A percentile compares a stretch with the other conserved stretches of the same genome.
Evolutionary conservation across 352 stramenopile species (phyloP).

Genomic region (Pythium myriotylum): DNA sequence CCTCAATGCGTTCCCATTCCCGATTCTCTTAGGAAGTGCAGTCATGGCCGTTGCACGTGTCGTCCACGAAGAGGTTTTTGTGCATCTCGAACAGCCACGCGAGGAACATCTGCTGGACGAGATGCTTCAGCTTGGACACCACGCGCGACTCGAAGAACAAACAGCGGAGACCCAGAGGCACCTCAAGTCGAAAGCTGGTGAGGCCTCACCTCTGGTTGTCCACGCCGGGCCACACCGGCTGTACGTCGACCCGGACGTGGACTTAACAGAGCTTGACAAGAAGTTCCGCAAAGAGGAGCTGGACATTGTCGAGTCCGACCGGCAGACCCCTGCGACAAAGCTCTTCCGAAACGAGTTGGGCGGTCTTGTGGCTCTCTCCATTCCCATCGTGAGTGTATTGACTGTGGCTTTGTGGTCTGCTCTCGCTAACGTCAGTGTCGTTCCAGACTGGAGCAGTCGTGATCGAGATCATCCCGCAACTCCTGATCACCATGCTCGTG

Average conservation of each 20-base stretch:
- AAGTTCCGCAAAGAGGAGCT: slow-evolving; percentile 4
- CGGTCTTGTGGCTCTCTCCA: slow-evolving; percentile 9
- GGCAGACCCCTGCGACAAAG: not conserved
- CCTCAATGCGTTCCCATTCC: too few species aligned
- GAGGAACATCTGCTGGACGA: not conserved
- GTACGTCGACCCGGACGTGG: slow-evolving; percentile 4
- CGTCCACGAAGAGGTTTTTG: not conserved
- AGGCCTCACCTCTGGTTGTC: slow-evolving; percentile 7
- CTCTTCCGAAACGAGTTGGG: slow-evolving; percentile 14
- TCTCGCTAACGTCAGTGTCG: too few species aligned
- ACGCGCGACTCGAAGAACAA: slow-evolving; percentile 19
- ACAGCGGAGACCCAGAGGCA: too few species aligned
- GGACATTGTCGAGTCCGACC: not conserved
- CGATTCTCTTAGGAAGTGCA: too few species aligned
- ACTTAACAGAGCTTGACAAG: not conserved
- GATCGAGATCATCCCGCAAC: slow-evolving; percentile 11
- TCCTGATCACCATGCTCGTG: slow-evolving; percentile 9
- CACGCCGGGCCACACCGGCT: not conserved
- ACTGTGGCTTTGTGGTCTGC: not conserved
- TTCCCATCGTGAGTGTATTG: slow-evolving; percentile 15
- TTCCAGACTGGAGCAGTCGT: slow-evolving; percentile 6
- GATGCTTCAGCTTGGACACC: not conserved
- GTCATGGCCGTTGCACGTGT: not conserved
- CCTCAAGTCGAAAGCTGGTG: not conserved
- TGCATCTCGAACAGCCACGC: not conserved